phyloP scores from a whole-genome alignment of 805 yeast species.

The Nakazawaea holstii region DNA sequence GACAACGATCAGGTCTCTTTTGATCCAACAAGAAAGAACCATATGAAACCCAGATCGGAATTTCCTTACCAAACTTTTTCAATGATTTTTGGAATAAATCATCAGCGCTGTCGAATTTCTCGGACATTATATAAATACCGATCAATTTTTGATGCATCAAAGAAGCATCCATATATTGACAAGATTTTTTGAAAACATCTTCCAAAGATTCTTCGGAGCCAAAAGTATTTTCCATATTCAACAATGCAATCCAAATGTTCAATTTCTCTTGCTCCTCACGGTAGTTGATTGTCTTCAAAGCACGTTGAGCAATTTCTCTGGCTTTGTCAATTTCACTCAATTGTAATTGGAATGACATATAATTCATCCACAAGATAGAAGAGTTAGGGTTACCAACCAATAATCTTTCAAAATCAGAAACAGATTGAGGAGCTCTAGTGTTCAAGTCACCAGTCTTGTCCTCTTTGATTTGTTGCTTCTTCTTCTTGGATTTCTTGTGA shows the following conservation, averaged over 20 bases:
- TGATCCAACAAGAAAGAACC: slow-evolving; percentile 70
- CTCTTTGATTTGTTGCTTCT: slow-evolving; percentile 38
- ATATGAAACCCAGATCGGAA: slow-evolving; percentile 76
- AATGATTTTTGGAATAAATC: slow-evolving; percentile 58
- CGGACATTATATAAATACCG: slow-evolving; percentile 69
- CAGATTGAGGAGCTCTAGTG: slow-evolving; percentile 87
- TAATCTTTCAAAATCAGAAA: slow-evolving; percentile 85
- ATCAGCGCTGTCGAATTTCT: slow-evolving; percentile 66
- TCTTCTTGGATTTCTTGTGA: slow-evolving; percentile 33
- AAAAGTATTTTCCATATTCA: slow-evolving; percentile 90
- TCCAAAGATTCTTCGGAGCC: slow-evolving; percentile 83
- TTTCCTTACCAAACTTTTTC: slow-evolving; percentile 75
- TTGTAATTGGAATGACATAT: slow-evolving; percentile 96
- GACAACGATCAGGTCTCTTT: slow-evolving; percentile 54
- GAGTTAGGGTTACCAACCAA: slow-evolving; percentile 91
- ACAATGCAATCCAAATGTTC: slow-evolving; percentile 92
- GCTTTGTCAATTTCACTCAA: slow-evolving; percentile 93
- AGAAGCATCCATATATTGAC: slow-evolving; percentile 87
- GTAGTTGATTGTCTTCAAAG: slow-evolving; percentile 81
- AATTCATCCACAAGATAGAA: slow-evolving; percentile 94
- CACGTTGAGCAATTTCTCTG: slow-evolving; percentile 88
- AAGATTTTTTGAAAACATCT: slow-evolving; percentile 74
- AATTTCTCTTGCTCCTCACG: slow-evolving; percentile 90
- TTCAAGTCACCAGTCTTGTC: slow-evolving; percentile 84
- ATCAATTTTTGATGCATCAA: slow-evolving; percentile 77